Evolutionary conservation across 306 rosid genomes (phyloP).

Genomic region (Cicer yamashitae): DNA sequence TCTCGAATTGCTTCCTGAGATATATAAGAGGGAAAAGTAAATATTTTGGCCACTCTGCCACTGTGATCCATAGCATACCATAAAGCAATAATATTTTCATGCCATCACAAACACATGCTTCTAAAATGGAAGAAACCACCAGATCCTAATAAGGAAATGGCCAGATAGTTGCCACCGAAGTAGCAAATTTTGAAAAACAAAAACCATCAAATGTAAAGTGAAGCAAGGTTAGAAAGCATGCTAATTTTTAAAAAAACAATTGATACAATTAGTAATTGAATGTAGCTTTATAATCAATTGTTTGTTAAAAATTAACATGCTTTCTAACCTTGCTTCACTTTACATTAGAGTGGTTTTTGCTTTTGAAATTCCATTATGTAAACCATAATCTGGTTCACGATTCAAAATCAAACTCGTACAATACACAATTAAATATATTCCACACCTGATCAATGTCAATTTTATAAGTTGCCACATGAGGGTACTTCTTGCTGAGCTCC

Average conservation of each 20-base stretch:
- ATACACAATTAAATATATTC: conserved; percentile 17
- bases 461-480: conserved; percentile 79
- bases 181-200: conserved; percentile 18
- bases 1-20: conserved; percentile 70
- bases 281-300: not conserved
- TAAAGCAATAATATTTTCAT: conserved; percentile 19
- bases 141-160: conserved; percentile 12
- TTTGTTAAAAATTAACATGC: not conserved
- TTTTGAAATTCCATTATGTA: conserved; percentile 28
- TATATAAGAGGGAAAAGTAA: conserved; percentile 21
- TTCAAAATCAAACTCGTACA: not conserved
- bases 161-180: conserved; percentile 4
- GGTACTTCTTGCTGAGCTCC: conserved; percentile 67
- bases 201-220: conserved; percentile 13
- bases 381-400: not conserved
- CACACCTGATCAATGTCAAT: conserved; percentile 86
- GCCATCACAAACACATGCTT: not conserved
- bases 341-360: conserved; percentile 8
- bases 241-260: not conserved
- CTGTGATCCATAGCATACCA: conserved; percentile 26
- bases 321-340: not conserved
- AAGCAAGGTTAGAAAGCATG: conserved; percentile 2
- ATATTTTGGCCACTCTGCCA: conserved; percentile 19
- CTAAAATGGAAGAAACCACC: conserved; percentile 25
- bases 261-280: not conserved